phyloP scores from a whole-genome alignment of 2,329 filamentous ascomycete genomes.

The Lecanicillium sp. region DNA sequence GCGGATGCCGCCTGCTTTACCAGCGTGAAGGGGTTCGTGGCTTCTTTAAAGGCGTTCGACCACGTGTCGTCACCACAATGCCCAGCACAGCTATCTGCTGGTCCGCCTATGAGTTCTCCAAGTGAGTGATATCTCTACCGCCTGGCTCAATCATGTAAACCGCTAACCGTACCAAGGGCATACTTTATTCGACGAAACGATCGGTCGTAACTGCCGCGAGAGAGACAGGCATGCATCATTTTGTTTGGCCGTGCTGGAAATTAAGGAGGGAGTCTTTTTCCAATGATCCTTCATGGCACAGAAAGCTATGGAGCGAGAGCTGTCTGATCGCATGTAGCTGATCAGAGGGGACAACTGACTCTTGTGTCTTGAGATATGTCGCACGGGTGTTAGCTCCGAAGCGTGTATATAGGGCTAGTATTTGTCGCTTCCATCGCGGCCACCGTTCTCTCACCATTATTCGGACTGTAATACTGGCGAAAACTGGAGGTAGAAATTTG shows the following conservation, averaged over 20 bases:
- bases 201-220: conserved; percentile 19
- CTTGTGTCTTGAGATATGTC: too few species aligned
- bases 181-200: conserved; percentile 53
- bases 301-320: too few species aligned
- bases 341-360: too few species aligned
- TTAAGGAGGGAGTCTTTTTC: too few species aligned
- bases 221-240: background rate
- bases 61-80: conserved; percentile 91
- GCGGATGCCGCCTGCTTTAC: conserved; percentile 75
- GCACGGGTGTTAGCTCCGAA: too few species aligned
- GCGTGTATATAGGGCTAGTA: too few species aligned
- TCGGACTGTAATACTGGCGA: too few species aligned
- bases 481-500: background rate
- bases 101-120: conserved; percentile 67
- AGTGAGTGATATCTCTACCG: conserved; percentile 38
- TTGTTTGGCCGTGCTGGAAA: too few species aligned
- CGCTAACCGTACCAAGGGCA: conserved; percentile 31
- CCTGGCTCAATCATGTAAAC: background rate
- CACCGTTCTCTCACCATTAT: too few species aligned
- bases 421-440: too few species aligned
- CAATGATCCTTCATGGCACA: too few species aligned
- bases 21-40: conserved; percentile 75
- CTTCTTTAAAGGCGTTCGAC: conserved; percentile 89
- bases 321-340: too few species aligned
- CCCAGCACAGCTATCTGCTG: conserved; percentile 99